Conservation (phyloP, 768 basidiomycete genomes). For the Mycena haematopus region DNA sequence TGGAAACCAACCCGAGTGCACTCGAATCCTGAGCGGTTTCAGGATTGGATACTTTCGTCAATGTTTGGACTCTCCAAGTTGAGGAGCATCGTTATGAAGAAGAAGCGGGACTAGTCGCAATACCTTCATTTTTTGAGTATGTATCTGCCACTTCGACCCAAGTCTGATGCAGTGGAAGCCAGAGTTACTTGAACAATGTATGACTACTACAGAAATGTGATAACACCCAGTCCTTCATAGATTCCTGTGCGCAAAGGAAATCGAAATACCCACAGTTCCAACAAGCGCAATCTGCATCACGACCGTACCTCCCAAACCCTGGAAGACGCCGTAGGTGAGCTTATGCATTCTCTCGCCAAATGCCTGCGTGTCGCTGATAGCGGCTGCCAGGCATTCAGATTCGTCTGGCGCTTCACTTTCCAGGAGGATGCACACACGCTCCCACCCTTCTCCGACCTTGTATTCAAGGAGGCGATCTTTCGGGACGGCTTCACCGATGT, state of each 20-base stretch:
- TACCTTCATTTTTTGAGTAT: not conserved
- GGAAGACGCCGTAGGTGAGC: constrained; percentile 25
- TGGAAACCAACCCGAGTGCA: not conserved
- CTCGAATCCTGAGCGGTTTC: not conserved
- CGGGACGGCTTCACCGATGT: constrained; percentile 7
- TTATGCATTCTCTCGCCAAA: constrained; percentile 25
- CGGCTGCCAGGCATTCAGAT: not conserved
- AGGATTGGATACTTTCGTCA: constrained; percentile 26
- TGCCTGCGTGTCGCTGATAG: constrained; percentile 16
- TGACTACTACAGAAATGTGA: not conserved
- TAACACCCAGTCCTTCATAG: constrained; percentile 4
- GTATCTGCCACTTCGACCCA: not conserved
- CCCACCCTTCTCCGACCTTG: constrained; percentile 26
- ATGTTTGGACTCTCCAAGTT: constrained; percentile 23
- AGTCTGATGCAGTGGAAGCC: not conserved
- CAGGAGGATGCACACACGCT: constrained; percentile 22
- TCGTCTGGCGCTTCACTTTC: constrained; percentile 16
- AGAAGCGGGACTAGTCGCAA: constrained; percentile 5
- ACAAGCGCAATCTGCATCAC: constrained; percentile 29
- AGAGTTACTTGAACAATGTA: not conserved
- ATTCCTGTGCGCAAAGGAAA: constrained; percentile 27
- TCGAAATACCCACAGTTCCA: constrained; percentile 27
- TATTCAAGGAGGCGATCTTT: constrained; percentile 21
- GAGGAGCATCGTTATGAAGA: constrained; percentile 14
- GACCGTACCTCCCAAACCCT: constrained; percentile 26